Evolutionary conservation across 2,329 filamentous ascomycete genomes (phyloP).

Genomic region (Dothideomycetidae sp.): DNA sequence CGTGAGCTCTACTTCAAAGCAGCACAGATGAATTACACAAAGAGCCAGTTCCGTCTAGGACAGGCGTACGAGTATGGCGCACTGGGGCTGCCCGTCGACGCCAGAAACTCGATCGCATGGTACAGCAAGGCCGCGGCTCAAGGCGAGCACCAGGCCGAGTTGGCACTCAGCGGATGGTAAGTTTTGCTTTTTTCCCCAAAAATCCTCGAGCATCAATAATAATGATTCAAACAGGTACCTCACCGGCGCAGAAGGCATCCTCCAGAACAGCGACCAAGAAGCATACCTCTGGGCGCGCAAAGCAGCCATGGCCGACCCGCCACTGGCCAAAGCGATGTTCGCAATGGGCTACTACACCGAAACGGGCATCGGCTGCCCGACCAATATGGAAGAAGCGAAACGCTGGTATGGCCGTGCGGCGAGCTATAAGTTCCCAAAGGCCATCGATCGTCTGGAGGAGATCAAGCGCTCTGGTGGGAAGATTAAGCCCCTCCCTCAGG

Average conservation of each 20-base stretch:
- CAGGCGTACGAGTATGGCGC: slow-evolving; percentile 81
- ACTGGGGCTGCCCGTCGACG: slow-evolving; percentile 69
- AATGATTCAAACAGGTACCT: slow-evolving; percentile 57
- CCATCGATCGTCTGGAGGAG: slow-evolving; percentile 81
- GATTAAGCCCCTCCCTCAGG: slow-evolving; percentile 8
- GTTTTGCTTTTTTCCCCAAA: neutral
- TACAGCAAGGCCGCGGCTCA: slow-evolving; percentile 84
- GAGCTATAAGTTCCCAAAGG: slow-evolving; percentile 93
- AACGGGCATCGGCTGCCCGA: slow-evolving; percentile 74
- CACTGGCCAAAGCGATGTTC: slow-evolving; percentile 82
- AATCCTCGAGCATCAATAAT: neutral
- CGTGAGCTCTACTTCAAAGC: slow-evolving; percentile 72
- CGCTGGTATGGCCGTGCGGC: slow-evolving; percentile 97
- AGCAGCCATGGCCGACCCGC: slow-evolving; percentile 63
- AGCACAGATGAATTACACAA: slow-evolving; percentile 83
- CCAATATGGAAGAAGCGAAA: slow-evolving; percentile 88
- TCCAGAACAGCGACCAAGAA: slow-evolving; percentile 87
- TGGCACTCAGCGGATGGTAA: slow-evolving; percentile 33
- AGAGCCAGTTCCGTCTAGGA: slow-evolving; percentile 80
- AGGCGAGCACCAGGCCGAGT: slow-evolving; percentile 84
- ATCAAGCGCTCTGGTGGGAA: slow-evolving; percentile 68
- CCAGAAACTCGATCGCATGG: slow-evolving; percentile 78
- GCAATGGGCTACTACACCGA: slow-evolving; percentile 98
- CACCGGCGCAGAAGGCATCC: slow-evolving; percentile 73
- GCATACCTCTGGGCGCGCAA: slow-evolving; percentile 96